A percentile compares a stretch with the other conserved stretches of the same genome.
Conservation (phyloP, 495 filamentous ascomycete species). For the Xylaria palmicola region DNA sequence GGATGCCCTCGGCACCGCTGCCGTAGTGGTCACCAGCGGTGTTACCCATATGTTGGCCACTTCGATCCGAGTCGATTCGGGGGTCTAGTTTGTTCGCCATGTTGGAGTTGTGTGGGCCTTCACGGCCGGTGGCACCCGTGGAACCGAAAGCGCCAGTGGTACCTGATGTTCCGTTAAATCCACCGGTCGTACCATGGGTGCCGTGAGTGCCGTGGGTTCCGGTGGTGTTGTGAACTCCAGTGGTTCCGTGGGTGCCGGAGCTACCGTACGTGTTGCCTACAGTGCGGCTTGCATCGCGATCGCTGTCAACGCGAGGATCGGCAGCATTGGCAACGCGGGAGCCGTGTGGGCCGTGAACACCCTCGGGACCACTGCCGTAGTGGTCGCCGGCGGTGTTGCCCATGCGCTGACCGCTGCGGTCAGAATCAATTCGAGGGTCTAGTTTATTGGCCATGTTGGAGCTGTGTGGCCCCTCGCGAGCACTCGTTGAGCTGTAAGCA, state of each 20-base stretch:
- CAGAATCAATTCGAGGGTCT: conserved; percentile 52
- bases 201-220: neutral
- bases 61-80: conserved; percentile 47
- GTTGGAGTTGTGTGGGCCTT: conserved; percentile 53
- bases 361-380: conserved; percentile 34
- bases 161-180: neutral
- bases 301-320: conserved; percentile 45
- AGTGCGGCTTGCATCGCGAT: conserved; percentile 36
- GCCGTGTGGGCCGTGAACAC: conserved; percentile 35
- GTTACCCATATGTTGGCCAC: conserved; percentile 32
- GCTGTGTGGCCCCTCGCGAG: no score
- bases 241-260: conserved; percentile 11
- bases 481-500: conserved; percentile 33
- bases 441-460: conserved; percentile 44
- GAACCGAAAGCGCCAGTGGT: neutral
- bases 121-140: neutral
- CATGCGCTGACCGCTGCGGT: conserved; percentile 36
- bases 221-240: conserved; percentile 22
- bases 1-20: conserved; percentile 37
- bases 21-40: conserved; percentile 27
- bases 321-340: conserved; percentile 17
- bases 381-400: conserved; percentile 29
- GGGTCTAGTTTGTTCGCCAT: conserved; percentile 57
- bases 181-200: neutral
- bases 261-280: conserved; percentile 22